Percentiles rank a stretch among this genome's conserved stretches.
These are phyloP conservation scores for Endoconidiophora polonica DNA, from an alignment of 2,329 filamentous ascomycete species.

Conservation along the genomic window DNA sequence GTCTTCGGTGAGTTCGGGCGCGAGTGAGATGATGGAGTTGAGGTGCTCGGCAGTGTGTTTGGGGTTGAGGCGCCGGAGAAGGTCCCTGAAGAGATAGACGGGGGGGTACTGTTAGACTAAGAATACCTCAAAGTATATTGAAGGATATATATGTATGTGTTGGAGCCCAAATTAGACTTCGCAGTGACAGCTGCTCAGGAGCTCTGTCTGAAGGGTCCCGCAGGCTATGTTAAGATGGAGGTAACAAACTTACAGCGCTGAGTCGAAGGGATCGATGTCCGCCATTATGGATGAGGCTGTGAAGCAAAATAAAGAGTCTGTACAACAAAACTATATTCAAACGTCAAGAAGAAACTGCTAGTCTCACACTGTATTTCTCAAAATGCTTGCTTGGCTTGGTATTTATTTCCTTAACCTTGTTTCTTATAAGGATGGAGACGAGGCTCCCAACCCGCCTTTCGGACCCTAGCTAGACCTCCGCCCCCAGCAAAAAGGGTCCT, in stretches of 20 bases:
- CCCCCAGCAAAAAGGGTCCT: conserved; percentile 1
- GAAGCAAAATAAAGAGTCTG: not conserved
- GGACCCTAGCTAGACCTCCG: not conserved
- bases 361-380: not conserved
- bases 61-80: conserved; percentile 92
- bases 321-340: not conserved
- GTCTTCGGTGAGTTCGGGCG: conserved; percentile 88
- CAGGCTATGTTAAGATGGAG: conserved; percentile 7
- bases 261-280: conserved; percentile 52
- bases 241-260: conserved; percentile 45
- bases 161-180: no score
- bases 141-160: not conserved
- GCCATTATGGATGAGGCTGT: conserved; percentile 23
- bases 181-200: no score
- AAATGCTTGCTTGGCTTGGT: not conserved
- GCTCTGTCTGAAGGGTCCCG: no score
- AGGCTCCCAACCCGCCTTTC: not conserved
- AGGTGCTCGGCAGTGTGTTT: conserved; percentile 83
- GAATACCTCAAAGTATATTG: not conserved
- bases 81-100: conserved; percentile 47
- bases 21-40: conserved; percentile 70
- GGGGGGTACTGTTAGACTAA: conserved; percentile 6
- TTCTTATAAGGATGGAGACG: not conserved
- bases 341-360: not conserved
- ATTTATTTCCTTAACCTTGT: not conserved